Evolutionary conservation across 1,284 basidiomycete genomes (phyloP), one percentile per base, ranked within the genome.

Genomic region (Ganoderma meredithae): DNA sequence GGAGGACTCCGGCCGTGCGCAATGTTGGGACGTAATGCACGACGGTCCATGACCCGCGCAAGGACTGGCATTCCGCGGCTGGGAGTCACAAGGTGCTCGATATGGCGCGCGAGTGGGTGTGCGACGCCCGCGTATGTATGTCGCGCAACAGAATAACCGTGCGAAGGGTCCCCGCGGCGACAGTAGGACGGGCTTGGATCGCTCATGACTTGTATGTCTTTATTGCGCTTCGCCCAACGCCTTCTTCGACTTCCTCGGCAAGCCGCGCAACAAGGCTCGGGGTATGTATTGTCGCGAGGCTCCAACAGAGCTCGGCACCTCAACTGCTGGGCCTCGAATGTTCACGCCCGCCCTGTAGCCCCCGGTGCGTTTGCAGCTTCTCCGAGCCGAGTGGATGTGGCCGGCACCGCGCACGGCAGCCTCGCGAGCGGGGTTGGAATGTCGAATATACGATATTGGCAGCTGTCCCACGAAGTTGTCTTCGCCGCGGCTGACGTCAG

Each of bases 121-220:
- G 66, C 63, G 60, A 47, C 59, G 60, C 64, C 62, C 58, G 47
- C 44, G 47, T 67, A 66, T 63, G 62, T 47, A 53, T 62, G 63
- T 67, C 52, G 59, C 62, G 49, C 39, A 55, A 61, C 52, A 65
- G 70, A 62, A 66, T 31, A 36, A 2, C 44, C 68, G 70, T 71
- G 70, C 70, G 70, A 71, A 71, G 2, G 39, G 6, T 10, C 53
- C 53, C 62, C 61, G 62, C 69, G 66, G 68, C 40, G 39, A 33
- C 56, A 63, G 43, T 56, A 58, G 62, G 52, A 31, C 59, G 43
- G 22, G 36, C 44, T 22, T 40, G 70, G 70, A 58, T 61, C 70
- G 33, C 60, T 69, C 63, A 63, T 69, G 70, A 69, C 70, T 63
- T 71, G 70, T 71, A 71, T 71, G 70, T 71, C 68, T 43, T 66